Evolutionary conservation across 805 yeast genomes (phyloP), one percentile per base, ranked within the genome.

Genomic region (Schizosaccharomyces octosporus): DNA sequence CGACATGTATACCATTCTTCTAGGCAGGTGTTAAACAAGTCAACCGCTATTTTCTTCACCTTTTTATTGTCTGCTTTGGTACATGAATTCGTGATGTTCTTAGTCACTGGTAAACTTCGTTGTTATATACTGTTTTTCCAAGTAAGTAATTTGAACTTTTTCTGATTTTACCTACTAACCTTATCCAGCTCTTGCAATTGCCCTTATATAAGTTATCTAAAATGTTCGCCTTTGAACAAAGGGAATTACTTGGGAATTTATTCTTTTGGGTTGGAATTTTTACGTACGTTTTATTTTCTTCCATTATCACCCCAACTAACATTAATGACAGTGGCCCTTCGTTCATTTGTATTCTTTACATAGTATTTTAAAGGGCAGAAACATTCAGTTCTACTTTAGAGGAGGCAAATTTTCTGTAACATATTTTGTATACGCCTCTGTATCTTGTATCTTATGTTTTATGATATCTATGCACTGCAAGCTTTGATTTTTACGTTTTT

Each of bases 1-100:
- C 79, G 97, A 65, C 99, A 94, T 69, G 97, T 93, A 2, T 94
- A 93, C 71, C 96, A 89, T 69, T 82, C 94, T 63, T 81, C 93
- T 65, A 82, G 87, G 0, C 75, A 87, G 62, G 76, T 81, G 39
- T 73, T 89, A 62, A 78, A 80, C 64, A 86, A 82, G 68, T 63
- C 67, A 1, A 75, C 77, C 59, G 97, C 97, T 0, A 83, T 94
- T 1, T 60, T 67, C 36, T 32, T 67, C 39, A 87, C 95, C 1
- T 87, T 87, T 67, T 67, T 88, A 19, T 71, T 94, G 55, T 86
- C 95, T 63, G 79, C 95, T 3, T 64, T 85, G 4, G 80, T 93
- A 57, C 99, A 93, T 71, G 99, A 93, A 71, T 70, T 88, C 61
- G 89, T 89, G 29, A 93, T 93, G 99, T 85, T 78, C 69, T 87